Evolutionary conservation across 140 eudicot genomes (phyloP).

Genomic region (Bidens hawaiensis): DNA sequence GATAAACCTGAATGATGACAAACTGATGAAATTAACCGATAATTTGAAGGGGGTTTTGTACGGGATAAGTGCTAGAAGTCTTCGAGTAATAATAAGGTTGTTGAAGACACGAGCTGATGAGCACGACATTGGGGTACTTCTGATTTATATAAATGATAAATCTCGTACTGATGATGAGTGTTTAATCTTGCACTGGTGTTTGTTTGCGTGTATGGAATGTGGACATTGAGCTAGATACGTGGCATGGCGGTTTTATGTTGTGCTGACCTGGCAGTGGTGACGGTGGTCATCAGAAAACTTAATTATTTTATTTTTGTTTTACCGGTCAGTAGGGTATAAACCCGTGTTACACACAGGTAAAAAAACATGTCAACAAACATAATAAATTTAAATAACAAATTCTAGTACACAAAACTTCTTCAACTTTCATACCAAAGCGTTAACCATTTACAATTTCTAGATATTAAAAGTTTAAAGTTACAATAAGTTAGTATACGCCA

Average conservation of each 20-base stretch:
- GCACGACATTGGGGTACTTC: conserved; percentile 12
- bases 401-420: too few relatives aligned
- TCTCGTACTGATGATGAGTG: neutral
- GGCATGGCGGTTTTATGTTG: conserved; percentile 21
- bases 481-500: too few relatives aligned
- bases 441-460: too few relatives aligned
- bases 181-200: neutral
- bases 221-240: conserved; percentile 19
- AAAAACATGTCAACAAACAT: too few relatives aligned
- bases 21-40: conserved; percentile 2
- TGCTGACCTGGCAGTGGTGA: conserved; percentile 17
- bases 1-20: conserved; percentile 21
- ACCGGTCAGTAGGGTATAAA: too few relatives aligned
- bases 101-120: conserved; percentile 27
- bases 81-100: conserved; percentile 5
- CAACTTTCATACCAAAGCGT: too few relatives aligned
- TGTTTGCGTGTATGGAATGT: conserved; percentile 10
- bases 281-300: neutral
- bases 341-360: too few relatives aligned
- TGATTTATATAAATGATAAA: conserved; percentile 17
- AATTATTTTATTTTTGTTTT: too few relatives aligned
- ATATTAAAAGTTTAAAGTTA: too few relatives aligned
- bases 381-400: too few relatives aligned
- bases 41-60: conserved; percentile 21
- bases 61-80: neutral